A percentile compares a stretch with the other conserved stretches of the same genome.
Evolutionary conservation across 345 rosid genomes (phyloP).

Genomic region (Pelargonium nanum): DNA sequence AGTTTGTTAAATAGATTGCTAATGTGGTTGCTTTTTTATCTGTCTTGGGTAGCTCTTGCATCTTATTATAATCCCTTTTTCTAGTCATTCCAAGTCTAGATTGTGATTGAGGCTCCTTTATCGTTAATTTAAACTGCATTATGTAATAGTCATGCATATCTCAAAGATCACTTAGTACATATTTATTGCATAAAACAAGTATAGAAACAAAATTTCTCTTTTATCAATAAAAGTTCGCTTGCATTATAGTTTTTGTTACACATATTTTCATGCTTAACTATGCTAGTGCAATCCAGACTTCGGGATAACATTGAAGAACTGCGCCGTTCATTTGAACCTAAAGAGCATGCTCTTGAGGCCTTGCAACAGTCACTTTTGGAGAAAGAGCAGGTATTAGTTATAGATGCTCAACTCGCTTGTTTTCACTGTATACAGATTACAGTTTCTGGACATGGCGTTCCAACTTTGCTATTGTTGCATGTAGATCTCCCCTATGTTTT

Average conservation of each 20-base stretch:
- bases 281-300: slow-evolving; percentile 41
- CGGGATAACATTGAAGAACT: slow-evolving; percentile 86
- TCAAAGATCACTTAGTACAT: no score
- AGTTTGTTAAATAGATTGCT: neutral
- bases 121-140: no score
- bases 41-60: neutral
- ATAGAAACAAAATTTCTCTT: no score
- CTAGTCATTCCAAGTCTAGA: no score
- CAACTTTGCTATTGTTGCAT: neutral
- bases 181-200: no score
- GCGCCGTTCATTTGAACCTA: slow-evolving; percentile 66
- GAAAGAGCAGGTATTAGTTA: slow-evolving; percentile 72
- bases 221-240: neutral
- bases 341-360: slow-evolving; percentile 70
- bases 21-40: neutral
- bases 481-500: no score
- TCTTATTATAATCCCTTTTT: no score
- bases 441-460: neutral
- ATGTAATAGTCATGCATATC: no score
- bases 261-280: slow-evolving; percentile 10
- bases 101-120: no score
- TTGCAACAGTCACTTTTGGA: slow-evolving; percentile 74
- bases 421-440: neutral
- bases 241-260: no score
- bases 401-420: neutral